Base-by-base conservation (phyloP, 2,329 filamentous ascomycete genomes). In the Cercospora sojina region DNA sequence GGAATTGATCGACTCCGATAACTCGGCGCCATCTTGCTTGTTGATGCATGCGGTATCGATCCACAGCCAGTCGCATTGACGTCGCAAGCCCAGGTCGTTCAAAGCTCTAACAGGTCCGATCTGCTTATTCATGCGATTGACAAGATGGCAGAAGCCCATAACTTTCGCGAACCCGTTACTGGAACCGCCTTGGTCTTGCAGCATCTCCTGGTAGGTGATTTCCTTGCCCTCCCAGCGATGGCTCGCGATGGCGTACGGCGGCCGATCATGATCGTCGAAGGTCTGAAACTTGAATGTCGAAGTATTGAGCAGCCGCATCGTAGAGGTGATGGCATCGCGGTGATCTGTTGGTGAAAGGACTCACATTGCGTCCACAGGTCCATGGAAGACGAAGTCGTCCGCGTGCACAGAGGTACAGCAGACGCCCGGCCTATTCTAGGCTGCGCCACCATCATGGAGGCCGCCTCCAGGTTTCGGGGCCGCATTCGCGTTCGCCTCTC, bases 241-340 rank as follows among this genome's bases (percentile, higher is more conserved):
- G 23, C 55, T 59, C 3, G 41, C 31, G 18, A 64, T 59, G 7
- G 61, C 61, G 41, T 60, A 58, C 1, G 32, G 27, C 1, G 61
- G 60, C 12, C 25, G 23, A 20, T 61, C 29, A 53, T 60, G 1
- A 12, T 38, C 41, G 20, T 23, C 2, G 29, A 64, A 64, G 20
- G 53, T 55, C 23, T 56, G 56, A 16, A 67, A 64, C 6, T 64
- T 1, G 0, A 61, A 25, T n/a, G 47, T 64, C 23, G 59, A n/a
- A 0, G 38, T 55, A 18, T 67, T 63, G 13, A 67, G 25, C 13
- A 67, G 56, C 16, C 65, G 60, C 65, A 67, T 67, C 1, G 38
- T 61, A 9, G 23, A 16, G 13, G 2, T 29, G 8, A 27, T 53
- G 23, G 23, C 47, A 53, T 53, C 5, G 23, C 8, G 13, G 6